phyloP scores from a whole-genome alignment of 495 filamentous ascomycete species.

The Aspergillus mulundensis region DNA sequence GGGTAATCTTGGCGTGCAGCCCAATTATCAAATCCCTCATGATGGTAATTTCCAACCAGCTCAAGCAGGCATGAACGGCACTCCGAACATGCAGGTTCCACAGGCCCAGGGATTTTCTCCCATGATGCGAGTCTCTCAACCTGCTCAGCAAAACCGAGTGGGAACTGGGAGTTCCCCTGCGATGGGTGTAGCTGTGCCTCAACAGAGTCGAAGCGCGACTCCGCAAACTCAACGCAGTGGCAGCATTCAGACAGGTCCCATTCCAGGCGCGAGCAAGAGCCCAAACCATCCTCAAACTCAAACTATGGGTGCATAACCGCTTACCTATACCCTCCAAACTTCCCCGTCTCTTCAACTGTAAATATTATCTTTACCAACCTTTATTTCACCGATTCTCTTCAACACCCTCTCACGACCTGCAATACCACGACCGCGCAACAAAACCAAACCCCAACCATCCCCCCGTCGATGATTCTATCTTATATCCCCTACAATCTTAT shows the following conservation, averaged over 20 bases:
- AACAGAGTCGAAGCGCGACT: conserved; percentile 45
- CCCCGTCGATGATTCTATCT: not conserved
- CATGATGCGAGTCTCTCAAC: conserved; percentile 67
- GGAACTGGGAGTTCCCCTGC: conserved; percentile 37
- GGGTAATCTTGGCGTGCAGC: conserved; percentile 44
- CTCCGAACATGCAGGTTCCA: conserved; percentile 39
- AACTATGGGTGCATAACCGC: conserved; percentile 26
- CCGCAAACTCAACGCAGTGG: conserved; percentile 49
- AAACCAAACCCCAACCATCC: no score
- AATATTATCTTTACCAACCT: conserved; percentile 28
- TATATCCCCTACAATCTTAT: not conserved
- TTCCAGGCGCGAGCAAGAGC: conserved; percentile 39
- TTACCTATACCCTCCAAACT: not conserved
- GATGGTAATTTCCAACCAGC: conserved; percentile 39
- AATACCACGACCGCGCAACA: not conserved
- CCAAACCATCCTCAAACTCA: conserved; percentile 45
- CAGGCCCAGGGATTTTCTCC: conserved; percentile 68
- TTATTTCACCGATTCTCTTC: conserved; percentile 6
- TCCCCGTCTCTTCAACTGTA: conserved; percentile 29
- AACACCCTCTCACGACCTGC: not conserved
- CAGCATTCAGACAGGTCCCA: conserved; percentile 36
- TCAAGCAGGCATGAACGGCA: conserved; percentile 32
- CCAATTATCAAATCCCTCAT: conserved; percentile 41
- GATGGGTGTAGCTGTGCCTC: conserved; percentile 37
- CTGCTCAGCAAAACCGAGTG: conserved; percentile 40